Evolutionary conservation across 108 stramenopile species (phyloP).

Genomic region (Seminavis robusta): DNA sequence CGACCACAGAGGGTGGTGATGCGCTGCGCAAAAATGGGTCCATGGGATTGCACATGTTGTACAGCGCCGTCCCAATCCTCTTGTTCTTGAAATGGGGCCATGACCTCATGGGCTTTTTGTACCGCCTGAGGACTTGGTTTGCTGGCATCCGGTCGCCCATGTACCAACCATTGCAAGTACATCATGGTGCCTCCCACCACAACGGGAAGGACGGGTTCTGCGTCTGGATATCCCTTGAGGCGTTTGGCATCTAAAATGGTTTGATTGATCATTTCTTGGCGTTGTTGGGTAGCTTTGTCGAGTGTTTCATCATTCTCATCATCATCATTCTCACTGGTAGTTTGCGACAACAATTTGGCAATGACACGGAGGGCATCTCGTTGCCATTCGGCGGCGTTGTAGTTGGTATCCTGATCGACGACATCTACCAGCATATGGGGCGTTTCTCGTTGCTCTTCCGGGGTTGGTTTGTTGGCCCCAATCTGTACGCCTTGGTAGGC

Average conservation of each 20-base stretch:
- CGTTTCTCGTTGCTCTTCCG: constrained; percentile 63
- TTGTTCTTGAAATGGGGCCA: constrained; percentile 34
- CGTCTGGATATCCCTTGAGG: neutral
- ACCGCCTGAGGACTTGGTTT: constrained; percentile 61
- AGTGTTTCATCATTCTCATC: constrained; percentile 2
- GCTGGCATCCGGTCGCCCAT: constrained; percentile 92
- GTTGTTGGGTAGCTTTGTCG: neutral
- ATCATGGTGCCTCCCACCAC: constrained; percentile 80
- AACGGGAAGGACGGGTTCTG: constrained; percentile 5
- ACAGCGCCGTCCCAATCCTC: constrained; percentile 79
- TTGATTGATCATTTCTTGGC: constrained; percentile 2
- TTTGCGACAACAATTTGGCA: constrained; percentile 27
- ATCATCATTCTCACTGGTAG: constrained; percentile 4
- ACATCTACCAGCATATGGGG: constrained; percentile 91
- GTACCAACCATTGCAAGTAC: constrained; percentile 95
- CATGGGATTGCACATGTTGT: constrained; percentile 47
- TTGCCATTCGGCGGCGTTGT: constrained; percentile 92
- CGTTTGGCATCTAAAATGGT: constrained; percentile 5
- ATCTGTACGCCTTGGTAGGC: constrained; percentile 87
- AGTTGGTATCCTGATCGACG: constrained; percentile 50
- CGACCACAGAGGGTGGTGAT: constrained; percentile 60
- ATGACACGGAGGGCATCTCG: constrained; percentile 61
- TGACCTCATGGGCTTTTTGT: constrained; percentile 32
- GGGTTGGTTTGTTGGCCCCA: constrained; percentile 94
- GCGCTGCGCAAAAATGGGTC: constrained; percentile 47